Evolutionary conservation across 192 early-diverging fungal genomes (phyloP).

Genomic region (Coemansia sp.): DNA sequence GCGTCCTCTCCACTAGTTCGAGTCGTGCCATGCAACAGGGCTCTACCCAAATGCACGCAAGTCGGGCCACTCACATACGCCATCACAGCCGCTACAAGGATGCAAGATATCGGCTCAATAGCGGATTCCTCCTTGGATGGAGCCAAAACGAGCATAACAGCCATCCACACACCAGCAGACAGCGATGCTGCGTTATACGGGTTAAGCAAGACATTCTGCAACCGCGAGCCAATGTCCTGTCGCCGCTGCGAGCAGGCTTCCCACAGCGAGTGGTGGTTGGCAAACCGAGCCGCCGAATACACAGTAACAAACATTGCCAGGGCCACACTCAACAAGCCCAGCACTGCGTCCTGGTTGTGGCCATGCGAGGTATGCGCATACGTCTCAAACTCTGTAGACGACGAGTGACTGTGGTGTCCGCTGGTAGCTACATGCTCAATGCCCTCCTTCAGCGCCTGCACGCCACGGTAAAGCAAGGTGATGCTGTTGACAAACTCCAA

Average conservation of each 20-base stretch:
- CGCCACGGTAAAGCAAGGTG: constrained; percentile 29
- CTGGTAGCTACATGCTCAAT: constrained; percentile 33
- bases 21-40: constrained; percentile 24
- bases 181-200: constrained; percentile 38
- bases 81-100: constrained; percentile 28
- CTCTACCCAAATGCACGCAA: constrained; percentile 24
- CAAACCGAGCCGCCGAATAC: constrained; percentile 25
- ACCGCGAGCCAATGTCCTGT: constrained; percentile 3
- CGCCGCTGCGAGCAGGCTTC: constrained; percentile 11
- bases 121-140: constrained; percentile 22
- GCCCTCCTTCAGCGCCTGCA: constrained; percentile 47
- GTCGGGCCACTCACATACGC: constrained; percentile 26
- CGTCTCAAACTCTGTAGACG: constrained; percentile 31
- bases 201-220: constrained; percentile 34
- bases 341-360: constrained; percentile 7
- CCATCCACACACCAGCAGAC: constrained; percentile 30
- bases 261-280: constrained; percentile 39
- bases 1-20: not conserved
- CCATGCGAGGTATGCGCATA: constrained; percentile 16
- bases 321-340: constrained; percentile 11
- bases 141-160: constrained; percentile 14
- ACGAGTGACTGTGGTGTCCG: constrained; percentile 21
- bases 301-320: constrained; percentile 15
- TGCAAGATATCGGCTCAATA: constrained; percentile 40
- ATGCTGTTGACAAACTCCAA: constrained; percentile 44